These are phyloP conservation scores for Ustulina deusta DNA, from an alignment of 2,329 filamentous ascomycete species.

Conservation along the genomic window DNA sequence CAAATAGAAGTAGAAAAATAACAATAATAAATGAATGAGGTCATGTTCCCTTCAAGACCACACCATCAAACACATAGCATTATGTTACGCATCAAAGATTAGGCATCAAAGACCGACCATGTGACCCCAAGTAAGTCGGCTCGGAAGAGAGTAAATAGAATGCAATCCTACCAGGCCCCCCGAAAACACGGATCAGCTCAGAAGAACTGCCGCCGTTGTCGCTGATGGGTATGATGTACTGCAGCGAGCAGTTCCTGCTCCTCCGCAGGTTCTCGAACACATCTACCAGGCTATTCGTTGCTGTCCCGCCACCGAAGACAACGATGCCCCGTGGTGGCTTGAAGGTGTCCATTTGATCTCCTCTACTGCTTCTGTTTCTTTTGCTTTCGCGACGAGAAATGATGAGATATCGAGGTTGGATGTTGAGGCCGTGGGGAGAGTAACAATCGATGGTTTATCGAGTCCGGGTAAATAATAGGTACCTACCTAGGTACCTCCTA, in stretches of 20 bases:
- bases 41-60: background rate
- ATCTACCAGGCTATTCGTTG: conserved; percentile 94
- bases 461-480: too few relatives aligned
- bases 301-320: conserved; percentile 91
- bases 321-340: conserved; percentile 69
- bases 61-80: background rate
- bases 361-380: background rate
- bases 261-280: conserved; percentile 78
- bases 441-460: too few relatives aligned
- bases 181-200: conserved; percentile 93
- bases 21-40: background rate
- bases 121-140: background rate
- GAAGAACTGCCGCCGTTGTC: conserved; percentile 96
- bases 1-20: background rate
- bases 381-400: background rate
- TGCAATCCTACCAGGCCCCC: conserved; percentile 77
- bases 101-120: background rate
- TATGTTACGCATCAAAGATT: background rate
- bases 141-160: background rate
- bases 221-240: conserved; percentile 93
- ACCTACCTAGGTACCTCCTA: too few relatives aligned
- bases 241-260: conserved; percentile 75
- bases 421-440: too few relatives aligned
- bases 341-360: conserved; percentile 40
- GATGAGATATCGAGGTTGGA: background rate